Percentiles rank a stretch among this genome's conserved stretches.
Evolutionary conservation across 805 yeast species (phyloP).

Genomic region (Komagataella pseudopastoris): DNA sequence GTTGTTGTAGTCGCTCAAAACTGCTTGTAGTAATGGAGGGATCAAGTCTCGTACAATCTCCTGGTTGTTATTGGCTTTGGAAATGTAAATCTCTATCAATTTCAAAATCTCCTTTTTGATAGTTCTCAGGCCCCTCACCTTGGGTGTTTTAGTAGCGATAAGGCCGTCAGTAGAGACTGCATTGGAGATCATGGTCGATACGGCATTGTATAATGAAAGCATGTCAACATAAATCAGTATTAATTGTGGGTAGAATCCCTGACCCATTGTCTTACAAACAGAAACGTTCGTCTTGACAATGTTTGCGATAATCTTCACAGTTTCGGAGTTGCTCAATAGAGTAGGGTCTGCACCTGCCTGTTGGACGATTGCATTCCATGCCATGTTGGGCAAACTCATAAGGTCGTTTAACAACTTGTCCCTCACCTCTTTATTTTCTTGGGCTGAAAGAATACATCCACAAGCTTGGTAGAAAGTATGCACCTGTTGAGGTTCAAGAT

Average conservation of each 20-base stretch:
- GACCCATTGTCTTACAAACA: conserved; percentile 88
- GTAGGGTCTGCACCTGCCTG: conserved; percentile 79
- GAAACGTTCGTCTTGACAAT: conserved; percentile 92
- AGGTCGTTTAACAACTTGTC: conserved; percentile 62
- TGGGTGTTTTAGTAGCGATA: conserved; percentile 88
- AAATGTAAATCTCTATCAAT: conserved; percentile 76
- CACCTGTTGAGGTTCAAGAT: conserved; percentile 92
- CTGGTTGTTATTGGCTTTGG: conserved; percentile 75
- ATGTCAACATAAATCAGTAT: conserved; percentile 79
- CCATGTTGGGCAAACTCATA: conserved; percentile 87
- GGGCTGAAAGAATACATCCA: conserved; percentile 86
- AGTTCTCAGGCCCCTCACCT: conserved; percentile 89
- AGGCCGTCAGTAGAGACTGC: conserved; percentile 70
- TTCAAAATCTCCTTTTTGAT: conserved; percentile 89
- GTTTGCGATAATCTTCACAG: conserved; percentile 86
- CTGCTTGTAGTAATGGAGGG: conserved; percentile 72
- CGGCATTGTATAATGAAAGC: conserved; percentile 82
- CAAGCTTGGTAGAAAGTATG: conserved; percentile 97
- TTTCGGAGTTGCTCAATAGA: conserved; percentile 60
- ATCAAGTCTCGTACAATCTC: conserved; percentile 75
- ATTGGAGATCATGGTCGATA: conserved; percentile 71
- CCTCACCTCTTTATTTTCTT: conserved; percentile 53
- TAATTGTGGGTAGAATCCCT: conserved; percentile 80
- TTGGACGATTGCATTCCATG: conserved; percentile 83
- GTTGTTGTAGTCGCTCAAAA: conserved; percentile 75